Evolutionary conservation across 352 stramenopile species (phyloP).

Genomic region (Pythium phragmitis): DNA sequence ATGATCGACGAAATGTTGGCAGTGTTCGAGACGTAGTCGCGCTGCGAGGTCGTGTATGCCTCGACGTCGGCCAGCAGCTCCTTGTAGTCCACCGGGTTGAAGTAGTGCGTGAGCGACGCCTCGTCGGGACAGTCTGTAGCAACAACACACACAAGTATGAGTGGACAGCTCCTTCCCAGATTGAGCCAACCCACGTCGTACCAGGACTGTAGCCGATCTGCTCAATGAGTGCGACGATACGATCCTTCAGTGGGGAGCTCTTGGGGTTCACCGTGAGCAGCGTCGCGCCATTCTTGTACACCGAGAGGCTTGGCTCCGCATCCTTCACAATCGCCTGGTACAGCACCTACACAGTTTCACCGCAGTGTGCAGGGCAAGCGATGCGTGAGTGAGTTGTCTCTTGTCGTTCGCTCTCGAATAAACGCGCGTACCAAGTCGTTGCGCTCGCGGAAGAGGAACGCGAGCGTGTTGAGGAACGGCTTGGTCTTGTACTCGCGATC

Average conservation of each 20-base stretch:
- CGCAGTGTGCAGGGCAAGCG: background rate
- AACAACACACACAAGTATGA: background rate
- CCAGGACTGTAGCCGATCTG: conserved; percentile 62
- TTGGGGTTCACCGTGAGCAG: conserved; percentile 38
- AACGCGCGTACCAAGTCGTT: conserved; percentile 47
- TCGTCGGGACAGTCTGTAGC: conserved; percentile 43
- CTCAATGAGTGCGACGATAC: conserved; percentile 45
- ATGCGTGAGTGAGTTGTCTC: background rate
- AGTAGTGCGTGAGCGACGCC: conserved; percentile 53
- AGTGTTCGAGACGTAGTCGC: conserved; percentile 77
- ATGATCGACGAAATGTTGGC: conserved; percentile 81
- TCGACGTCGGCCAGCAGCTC: conserved; percentile 60
- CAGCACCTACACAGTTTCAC: conserved; percentile 34
- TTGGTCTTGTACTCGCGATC: conserved; percentile 41
- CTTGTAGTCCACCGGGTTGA: conserved; percentile 61
- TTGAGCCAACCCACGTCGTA: conserved; percentile 13
- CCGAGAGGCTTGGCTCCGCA: conserved; percentile 36
- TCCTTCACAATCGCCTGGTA: conserved; percentile 38
- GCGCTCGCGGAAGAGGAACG: conserved; percentile 63
- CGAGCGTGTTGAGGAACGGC: conserved; percentile 47
- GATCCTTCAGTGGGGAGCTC: conserved; percentile 46
- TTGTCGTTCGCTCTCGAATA: background rate
- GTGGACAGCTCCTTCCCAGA: background rate
- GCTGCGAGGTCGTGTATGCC: conserved; percentile 62
- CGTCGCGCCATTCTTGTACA: conserved; percentile 51